Evolutionary conservation across 257 asterid genomes (phyloP).

Genomic region (Marsdenia floribunda): DNA sequence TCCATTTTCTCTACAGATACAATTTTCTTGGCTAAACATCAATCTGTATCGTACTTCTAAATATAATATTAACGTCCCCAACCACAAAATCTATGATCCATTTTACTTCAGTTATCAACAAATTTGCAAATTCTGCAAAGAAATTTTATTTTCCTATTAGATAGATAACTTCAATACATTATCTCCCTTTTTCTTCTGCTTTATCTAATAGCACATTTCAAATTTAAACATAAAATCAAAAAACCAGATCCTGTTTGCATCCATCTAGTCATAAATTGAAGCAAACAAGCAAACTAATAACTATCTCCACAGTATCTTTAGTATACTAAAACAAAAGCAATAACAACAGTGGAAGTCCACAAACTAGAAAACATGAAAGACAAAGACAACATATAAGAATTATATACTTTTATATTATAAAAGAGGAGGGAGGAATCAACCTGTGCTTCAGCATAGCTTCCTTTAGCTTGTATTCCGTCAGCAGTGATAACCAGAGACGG

Average conservation of each 20-base stretch:
- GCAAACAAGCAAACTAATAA: background rate
- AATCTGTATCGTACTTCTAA: background rate
- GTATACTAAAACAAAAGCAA: background rate
- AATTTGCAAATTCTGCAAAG: background rate
- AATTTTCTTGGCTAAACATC: background rate
- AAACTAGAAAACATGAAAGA: conserved; percentile 5
- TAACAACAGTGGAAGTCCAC: background rate
- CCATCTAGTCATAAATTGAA: background rate
- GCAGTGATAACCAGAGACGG: conserved; percentile 65
- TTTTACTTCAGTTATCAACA: background rate
- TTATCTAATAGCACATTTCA: background rate
- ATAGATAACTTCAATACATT: background rate
- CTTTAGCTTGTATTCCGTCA: conserved; percentile 68
- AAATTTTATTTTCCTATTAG: background rate
- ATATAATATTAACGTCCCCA: background rate
- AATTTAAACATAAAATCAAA: background rate
- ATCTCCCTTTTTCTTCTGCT: background rate
- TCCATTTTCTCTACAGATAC: no score
- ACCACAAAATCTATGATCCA: background rate
- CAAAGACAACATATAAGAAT: background rate
- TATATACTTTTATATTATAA: background rate
- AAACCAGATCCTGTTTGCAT: no score
- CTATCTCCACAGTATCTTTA: background rate
- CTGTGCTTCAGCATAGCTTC: conserved; percentile 95
- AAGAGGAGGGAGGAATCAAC: conserved; percentile 27